A percentile compares a stretch with the other conserved stretches of the same genome.
Conservation (phyloP, 352 stramenopile species). For the Blastocystis sp. region DNA sequence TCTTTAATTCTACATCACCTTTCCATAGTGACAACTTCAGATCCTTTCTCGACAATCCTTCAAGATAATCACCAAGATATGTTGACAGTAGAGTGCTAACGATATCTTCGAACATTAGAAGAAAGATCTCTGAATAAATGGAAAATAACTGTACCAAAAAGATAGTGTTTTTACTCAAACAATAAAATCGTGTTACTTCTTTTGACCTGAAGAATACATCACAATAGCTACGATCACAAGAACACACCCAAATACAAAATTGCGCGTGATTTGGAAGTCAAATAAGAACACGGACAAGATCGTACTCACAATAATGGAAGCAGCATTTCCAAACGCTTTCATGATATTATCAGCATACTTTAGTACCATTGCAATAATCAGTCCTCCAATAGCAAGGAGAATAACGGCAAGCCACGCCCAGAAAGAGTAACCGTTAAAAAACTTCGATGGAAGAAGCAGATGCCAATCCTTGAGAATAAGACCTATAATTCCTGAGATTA, state of each 20-base stretch:
- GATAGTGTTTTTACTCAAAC: neutral
- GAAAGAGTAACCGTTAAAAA: constrained; percentile 73
- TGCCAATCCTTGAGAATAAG: constrained; percentile 70
- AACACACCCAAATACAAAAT: constrained; percentile 72
- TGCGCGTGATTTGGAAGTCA: constrained; percentile 71
- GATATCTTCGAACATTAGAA: constrained; percentile 60
- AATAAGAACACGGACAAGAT: constrained; percentile 75
- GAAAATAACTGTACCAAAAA: neutral
- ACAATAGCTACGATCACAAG: constrained; percentile 70
- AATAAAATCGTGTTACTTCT: neutral
- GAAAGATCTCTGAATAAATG: neutral
- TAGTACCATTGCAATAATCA: constrained; percentile 81
- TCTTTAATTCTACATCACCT: constrained; percentile 59
- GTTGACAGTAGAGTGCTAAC: constrained; percentile 56
- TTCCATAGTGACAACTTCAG: constrained; percentile 59
- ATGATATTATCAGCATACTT: constrained; percentile 88
- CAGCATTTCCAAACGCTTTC: constrained; percentile 80
- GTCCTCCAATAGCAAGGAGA: constrained; percentile 73
- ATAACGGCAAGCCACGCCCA: constrained; percentile 69
- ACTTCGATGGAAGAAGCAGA: constrained; percentile 68
- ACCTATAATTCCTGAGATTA: constrained; percentile 72
- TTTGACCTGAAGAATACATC: constrained; percentile 64
- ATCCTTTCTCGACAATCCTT: constrained; percentile 54
- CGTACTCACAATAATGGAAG: constrained; percentile 77
- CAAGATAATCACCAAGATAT: constrained; percentile 59